Conservation (phyloP, 129 eudicot genomes). For the Heracleum sosnowskyi region DNA sequence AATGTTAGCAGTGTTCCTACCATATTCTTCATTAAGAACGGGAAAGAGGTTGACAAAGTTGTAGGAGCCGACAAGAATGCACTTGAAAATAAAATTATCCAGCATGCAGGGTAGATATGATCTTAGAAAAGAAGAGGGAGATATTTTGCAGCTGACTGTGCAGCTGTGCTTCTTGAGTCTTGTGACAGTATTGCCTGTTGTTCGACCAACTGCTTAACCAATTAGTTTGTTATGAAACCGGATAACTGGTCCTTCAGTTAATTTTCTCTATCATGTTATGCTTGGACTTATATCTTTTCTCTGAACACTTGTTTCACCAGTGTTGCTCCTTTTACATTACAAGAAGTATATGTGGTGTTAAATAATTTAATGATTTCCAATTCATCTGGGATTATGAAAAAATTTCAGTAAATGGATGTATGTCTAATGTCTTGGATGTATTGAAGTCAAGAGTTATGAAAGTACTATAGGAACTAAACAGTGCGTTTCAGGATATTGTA, state of each 20-base stretch:
- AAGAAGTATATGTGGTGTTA: neutral
- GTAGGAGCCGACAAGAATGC: constrained; percentile 59
- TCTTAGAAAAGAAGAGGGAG: neutral
- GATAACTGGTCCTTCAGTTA: neutral
- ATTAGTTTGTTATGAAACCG: neutral
- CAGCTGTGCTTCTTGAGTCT: neutral
- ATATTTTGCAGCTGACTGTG: neutral
- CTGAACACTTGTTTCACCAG: neutral
- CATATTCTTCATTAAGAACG: constrained; percentile 50
- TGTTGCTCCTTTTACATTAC: neutral
- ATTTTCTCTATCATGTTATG: neutral
- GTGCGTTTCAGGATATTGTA: neutral
- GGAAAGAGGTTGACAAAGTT: constrained; percentile 58
- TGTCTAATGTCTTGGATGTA: neutral
- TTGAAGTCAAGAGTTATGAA: neutral
- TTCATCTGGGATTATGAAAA: neutral
- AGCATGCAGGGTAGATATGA: constrained; percentile 31
- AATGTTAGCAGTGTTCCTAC: constrained; percentile 60
- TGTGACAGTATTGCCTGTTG: neutral
- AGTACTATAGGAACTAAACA: neutral
- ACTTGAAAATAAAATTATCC: constrained; percentile 55
- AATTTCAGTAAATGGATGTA: neutral
- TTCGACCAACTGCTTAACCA: neutral
- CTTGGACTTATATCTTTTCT: neutral
- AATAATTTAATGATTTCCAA: neutral